These are phyloP conservation scores for Fistulifera pelliculosa DNA, from an alignment of 108 stramenopile genomes.

Conservation along the genomic window DNA sequence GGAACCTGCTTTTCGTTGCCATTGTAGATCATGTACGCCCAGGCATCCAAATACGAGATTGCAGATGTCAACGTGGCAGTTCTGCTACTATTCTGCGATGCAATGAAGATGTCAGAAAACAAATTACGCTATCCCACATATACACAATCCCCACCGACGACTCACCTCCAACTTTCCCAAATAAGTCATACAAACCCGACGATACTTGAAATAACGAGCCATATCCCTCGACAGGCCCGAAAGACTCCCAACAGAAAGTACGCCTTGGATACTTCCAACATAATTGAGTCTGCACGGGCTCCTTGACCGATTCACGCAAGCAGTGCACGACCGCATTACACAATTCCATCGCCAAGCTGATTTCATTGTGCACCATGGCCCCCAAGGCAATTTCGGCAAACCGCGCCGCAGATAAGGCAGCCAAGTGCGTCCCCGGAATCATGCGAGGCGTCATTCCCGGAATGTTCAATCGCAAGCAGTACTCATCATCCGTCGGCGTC, in stretches of 20 bases:
- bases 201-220: slow-evolving; percentile 81
- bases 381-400: slow-evolving; percentile 80
- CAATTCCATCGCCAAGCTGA: slow-evolving; percentile 63
- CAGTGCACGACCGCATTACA: slow-evolving; percentile 76
- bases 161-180: slow-evolving; percentile 50
- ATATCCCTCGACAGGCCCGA: slow-evolving; percentile 73
- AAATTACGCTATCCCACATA: not conserved
- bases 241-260: slow-evolving; percentile 80
- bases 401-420: slow-evolving; percentile 65
- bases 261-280: slow-evolving; percentile 68
- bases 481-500: slow-evolving; percentile 69
- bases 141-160: not conserved
- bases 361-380: slow-evolving; percentile 71
- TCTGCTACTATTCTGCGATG: slow-evolving; percentile 28
- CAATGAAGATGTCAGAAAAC: slow-evolving; percentile 5
- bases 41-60: slow-evolving; percentile 71
- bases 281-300: slow-evolving; percentile 45
- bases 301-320: slow-evolving; percentile 55
- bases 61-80: slow-evolving; percentile 62
- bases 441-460: slow-evolving; percentile 36
- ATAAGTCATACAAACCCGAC: slow-evolving; percentile 74
- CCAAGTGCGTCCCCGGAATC: slow-evolving; percentile 56
- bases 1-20: slow-evolving; percentile 62
- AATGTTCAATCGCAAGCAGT: slow-evolving; percentile 36
- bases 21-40: slow-evolving; percentile 85